These are phyloP conservation scores for Leishmania turanica DNA, from an alignment of 208 protist species.

Conservation along the genomic window DNA sequence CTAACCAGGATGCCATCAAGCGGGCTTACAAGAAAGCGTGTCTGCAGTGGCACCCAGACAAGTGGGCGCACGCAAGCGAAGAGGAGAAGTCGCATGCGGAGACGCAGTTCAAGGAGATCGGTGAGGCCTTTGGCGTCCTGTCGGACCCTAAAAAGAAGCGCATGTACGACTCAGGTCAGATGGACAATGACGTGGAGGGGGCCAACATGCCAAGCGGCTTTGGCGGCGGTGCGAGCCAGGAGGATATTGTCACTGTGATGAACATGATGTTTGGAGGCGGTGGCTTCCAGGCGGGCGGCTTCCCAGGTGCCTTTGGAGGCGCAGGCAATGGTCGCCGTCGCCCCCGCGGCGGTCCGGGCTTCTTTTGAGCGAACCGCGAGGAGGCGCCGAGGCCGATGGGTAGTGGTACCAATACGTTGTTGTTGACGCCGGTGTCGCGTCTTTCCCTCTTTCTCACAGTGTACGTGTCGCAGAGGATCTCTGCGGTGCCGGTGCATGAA, in stretches of 20 bases:
- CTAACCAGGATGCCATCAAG: constrained; percentile 73
- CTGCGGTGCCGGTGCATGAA: background rate
- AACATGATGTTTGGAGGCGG: constrained; percentile 64
- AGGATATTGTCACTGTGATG: constrained; percentile 58
- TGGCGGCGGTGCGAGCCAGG: constrained; percentile 25
- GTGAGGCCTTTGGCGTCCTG: constrained; percentile 84
- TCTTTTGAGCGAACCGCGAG: constrained; percentile 14
- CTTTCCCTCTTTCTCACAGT: background rate
- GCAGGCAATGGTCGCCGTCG: constrained; percentile 26
- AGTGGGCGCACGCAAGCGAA: constrained; percentile 77
- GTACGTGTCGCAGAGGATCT: background rate
- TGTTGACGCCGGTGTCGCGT: background rate
- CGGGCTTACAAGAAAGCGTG: constrained; percentile 88
- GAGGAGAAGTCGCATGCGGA: constrained; percentile 81
- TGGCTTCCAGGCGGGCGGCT: constrained; percentile 12
- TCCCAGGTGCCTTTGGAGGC: constrained; percentile 24
- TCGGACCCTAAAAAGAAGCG: constrained; percentile 90
- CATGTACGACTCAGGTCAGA: constrained; percentile 89
- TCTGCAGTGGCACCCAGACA: constrained; percentile 94
- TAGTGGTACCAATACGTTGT: background rate
- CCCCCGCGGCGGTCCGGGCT: constrained; percentile 32
- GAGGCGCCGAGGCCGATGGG: background rate
- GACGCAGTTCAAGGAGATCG: constrained; percentile 90
- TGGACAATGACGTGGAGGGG: constrained; percentile 87
- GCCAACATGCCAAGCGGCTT: constrained; percentile 36